A percentile compares a stretch with the other conserved stretches of the same genome.
Evolutionary conservation across 164 flowering plant species (phyloP).

Genomic region (Vitis amurensis): DNA sequence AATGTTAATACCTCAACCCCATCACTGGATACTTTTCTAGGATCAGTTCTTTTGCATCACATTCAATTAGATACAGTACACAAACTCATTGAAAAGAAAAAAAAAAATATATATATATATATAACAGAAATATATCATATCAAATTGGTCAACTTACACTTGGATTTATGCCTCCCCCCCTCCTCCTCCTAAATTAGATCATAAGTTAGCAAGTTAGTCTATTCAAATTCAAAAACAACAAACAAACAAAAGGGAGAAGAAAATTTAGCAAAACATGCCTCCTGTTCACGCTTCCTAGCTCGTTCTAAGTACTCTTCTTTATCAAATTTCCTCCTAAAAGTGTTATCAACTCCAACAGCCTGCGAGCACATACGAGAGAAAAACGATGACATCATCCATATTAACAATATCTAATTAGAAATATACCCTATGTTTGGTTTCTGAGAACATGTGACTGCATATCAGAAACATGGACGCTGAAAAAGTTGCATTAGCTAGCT

Average conservation of each 20-base stretch:
- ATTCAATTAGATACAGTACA: not conserved
- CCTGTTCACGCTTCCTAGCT: conserved; percentile 78
- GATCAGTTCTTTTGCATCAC: not conserved
- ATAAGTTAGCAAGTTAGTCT: too few species aligned
- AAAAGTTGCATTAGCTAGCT: too few species aligned
- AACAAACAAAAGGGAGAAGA: not conserved
- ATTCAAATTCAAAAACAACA: not conserved
- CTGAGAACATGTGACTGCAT: too few species aligned
- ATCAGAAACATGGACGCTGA: too few species aligned
- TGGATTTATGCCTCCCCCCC: conserved; percentile 47
- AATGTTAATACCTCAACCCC: not conserved
- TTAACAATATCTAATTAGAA: too few species aligned
- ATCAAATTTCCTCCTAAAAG: conserved; percentile 74
- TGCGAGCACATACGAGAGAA: conserved; percentile 10
- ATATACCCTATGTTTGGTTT: too few species aligned
- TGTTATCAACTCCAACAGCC: conserved; percentile 82
- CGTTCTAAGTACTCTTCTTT: conserved; percentile 84
- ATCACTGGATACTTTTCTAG: not conserved
- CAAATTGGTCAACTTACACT: conserved; percentile 36
- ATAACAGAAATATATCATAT: too few species aligned
- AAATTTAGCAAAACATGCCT: conserved; percentile 35
- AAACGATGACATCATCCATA: not conserved
- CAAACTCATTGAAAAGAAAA: not conserved
- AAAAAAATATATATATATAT: too few species aligned
- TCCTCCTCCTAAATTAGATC: conserved; percentile 29